phyloP scores from a whole-genome alignment of 495 filamentous ascomycete genomes.

The Cudoniella acicularis region DNA sequence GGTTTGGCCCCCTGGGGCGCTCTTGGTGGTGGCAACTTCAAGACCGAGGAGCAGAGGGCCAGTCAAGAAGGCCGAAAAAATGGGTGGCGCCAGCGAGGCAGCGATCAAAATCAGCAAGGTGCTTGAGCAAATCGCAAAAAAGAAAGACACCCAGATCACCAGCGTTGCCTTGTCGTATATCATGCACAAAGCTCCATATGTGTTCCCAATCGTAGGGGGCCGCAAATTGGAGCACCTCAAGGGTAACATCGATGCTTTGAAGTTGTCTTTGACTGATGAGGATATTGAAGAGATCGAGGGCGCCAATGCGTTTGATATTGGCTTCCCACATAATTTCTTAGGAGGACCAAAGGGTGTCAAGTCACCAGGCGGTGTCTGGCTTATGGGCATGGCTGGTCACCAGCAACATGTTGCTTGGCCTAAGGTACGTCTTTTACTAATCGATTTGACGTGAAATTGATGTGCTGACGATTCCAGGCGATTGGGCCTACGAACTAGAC shows the following conservation, averaged over 20 bases:
- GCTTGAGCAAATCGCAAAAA: constrained; percentile 56
- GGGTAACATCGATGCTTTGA: constrained; percentile 64
- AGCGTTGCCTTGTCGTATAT: constrained; percentile 72
- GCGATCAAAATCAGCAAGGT: constrained; percentile 50
- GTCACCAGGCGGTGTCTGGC: constrained; percentile 38
- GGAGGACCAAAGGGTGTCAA: constrained; percentile 35
- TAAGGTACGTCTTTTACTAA: constrained; percentile 18
- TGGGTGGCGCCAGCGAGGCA: constrained; percentile 11
- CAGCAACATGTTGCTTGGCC: constrained; percentile 40
- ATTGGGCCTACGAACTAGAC: too few species aligned
- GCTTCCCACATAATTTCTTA: constrained; percentile 57
- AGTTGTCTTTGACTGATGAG: constrained; percentile 49
- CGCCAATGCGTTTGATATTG: constrained; percentile 57
- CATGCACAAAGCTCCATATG: constrained; percentile 66
- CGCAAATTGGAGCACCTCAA: constrained; percentile 58
- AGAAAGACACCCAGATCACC: constrained; percentile 47
- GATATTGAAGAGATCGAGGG: constrained; percentile 64
- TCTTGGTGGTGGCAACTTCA: constrained; percentile 61
- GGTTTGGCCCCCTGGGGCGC: constrained; percentile 60
- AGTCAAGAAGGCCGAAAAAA: constrained; percentile 14
- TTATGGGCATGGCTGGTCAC: constrained; percentile 40
- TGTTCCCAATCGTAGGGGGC: constrained; percentile 71
- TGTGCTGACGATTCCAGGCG: constrained; percentile 7
- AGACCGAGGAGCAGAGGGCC: constrained; percentile 44
- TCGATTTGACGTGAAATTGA: not conserved